A percentile compares a stretch with the other conserved stretches of the same genome.
Evolutionary conservation across 352 stramenopile genomes (phyloP).

Genomic region (Pythium dissotocum): DNA sequence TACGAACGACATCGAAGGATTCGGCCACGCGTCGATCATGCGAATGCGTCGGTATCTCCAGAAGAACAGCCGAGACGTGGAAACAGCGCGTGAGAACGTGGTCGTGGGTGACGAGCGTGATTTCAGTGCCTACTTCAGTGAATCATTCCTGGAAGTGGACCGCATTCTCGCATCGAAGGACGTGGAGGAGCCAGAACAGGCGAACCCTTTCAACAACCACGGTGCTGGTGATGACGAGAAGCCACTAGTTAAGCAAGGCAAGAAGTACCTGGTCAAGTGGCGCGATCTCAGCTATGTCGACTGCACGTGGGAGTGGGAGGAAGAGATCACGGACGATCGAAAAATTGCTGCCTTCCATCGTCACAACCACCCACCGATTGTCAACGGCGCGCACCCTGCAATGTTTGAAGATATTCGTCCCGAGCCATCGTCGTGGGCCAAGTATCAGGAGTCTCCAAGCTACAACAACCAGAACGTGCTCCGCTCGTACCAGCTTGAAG

Average conservation of each 20-base stretch:
- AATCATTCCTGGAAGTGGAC: slow-evolving; percentile 83
- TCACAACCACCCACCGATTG: slow-evolving; percentile 82
- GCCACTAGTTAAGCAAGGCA: slow-evolving; percentile 68
- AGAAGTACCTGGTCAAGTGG: slow-evolving; percentile 93
- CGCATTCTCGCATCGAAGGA: slow-evolving; percentile 78
- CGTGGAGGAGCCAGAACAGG: slow-evolving; percentile 70
- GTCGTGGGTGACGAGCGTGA: slow-evolving; percentile 76
- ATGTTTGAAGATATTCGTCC: slow-evolving; percentile 83
- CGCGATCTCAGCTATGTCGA: slow-evolving; percentile 90
- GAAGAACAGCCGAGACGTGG: slow-evolving; percentile 84
- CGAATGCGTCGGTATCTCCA: slow-evolving; percentile 85
- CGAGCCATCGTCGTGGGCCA: slow-evolving; percentile 81
- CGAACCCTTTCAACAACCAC: slow-evolving; percentile 71
- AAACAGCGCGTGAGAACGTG: slow-evolving; percentile 73
- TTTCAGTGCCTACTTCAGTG: slow-evolving; percentile 82
- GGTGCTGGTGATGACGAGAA: slow-evolving; percentile 42
- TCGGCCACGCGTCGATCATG: slow-evolving; percentile 79
- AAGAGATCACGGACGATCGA: slow-evolving; percentile 86
- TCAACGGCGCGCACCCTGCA: slow-evolving; percentile 80
- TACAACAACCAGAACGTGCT: slow-evolving; percentile 96
- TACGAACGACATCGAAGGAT: slow-evolving; percentile 91
- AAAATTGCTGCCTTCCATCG: slow-evolving; percentile 89
- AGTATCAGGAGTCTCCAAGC: slow-evolving; percentile 83
- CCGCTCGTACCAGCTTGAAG: slow-evolving; percentile 98
- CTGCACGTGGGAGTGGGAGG: slow-evolving; percentile 89